These are phyloP conservation scores for Stachybotrys echinatus DNA, from an alignment of 2,329 filamentous ascomycete genomes.

Conservation along the genomic window DNA sequence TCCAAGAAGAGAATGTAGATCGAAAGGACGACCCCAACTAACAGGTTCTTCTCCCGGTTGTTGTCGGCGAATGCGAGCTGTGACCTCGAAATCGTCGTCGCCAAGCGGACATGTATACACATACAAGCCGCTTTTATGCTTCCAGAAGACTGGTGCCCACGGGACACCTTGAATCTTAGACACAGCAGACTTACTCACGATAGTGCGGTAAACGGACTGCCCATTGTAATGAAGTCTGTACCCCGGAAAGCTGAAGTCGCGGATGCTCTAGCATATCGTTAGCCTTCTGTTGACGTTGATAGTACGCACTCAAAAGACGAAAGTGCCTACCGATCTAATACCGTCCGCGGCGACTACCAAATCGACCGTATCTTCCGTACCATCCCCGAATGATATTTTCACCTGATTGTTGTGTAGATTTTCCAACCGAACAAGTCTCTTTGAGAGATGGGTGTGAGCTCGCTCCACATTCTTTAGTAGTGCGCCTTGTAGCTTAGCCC, in stretches of 20 bases:
- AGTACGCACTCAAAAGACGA: no score
- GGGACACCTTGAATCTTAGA: slow-evolving; percentile 22
- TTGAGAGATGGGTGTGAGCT: slow-evolving; percentile 36
- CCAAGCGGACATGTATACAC: slow-evolving; percentile 27
- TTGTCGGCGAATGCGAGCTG: slow-evolving; percentile 11
- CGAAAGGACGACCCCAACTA: slow-evolving; percentile 22
- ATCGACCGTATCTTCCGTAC: slow-evolving; percentile 30
- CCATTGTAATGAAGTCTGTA: slow-evolving; percentile 40
- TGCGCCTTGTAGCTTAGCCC: slow-evolving; percentile 40
- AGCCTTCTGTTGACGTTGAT: no score
- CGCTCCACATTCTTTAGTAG: slow-evolving; percentile 39
- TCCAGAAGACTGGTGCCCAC: slow-evolving; percentile 22
- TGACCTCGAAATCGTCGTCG: slow-evolving; percentile 26
- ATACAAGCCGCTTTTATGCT: slow-evolving; percentile 20
- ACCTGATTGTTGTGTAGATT: slow-evolving; percentile 30
- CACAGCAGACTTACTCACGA: slow-evolving; percentile 18
- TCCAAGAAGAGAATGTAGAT: slow-evolving; percentile 10
- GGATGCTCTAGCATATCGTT: slow-evolving; percentile 36
- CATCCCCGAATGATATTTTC: slow-evolving; percentile 39
- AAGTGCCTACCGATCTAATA: slow-evolving; percentile 43
- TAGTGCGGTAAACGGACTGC: slow-evolving; percentile 24
- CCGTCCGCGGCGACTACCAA: slow-evolving; percentile 48
- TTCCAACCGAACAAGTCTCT: slow-evolving; percentile 33
- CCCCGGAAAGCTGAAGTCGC: slow-evolving; percentile 32
- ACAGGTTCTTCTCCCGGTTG: slow-evolving; percentile 17